Evolutionary conservation across 331 rosid genomes (phyloP), one percentile per base, ranked within the genome.

Genomic region (Acacia concinna): DNA sequence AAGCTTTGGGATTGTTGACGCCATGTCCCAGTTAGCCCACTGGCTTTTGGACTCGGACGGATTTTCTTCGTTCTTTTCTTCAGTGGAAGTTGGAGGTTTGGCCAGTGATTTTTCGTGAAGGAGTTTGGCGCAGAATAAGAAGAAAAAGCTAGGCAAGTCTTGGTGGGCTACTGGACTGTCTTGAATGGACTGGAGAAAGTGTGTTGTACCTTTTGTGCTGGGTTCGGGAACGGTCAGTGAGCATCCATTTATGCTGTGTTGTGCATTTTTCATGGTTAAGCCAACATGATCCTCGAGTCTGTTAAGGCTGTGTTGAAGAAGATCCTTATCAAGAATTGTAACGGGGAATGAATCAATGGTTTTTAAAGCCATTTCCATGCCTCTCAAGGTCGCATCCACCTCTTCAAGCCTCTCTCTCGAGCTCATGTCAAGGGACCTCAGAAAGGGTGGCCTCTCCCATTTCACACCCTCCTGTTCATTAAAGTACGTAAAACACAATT

Each of bases 121-220:
- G 83, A 88, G 84, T 67, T 77, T 82, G 69, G 84, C 64, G 51
- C 97, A 92, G 73, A 89, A 90, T 23, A 90, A 60, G 86, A 88
- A 92, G 96, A 94, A 94, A 82, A 57, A 66, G 18, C 78, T 62
- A 59, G 96, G 90, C 21, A 92, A 41, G 47, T 89, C 84, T 56
- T 83, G 82, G 49, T 56, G 84, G 52, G 78, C 43, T 47, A 67
- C 69, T 43, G 97, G 97, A 30, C 83, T 83, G 63, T 80, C 77
- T 2, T 81, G 84, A 82, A 89, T 82, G 57, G 92, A 81, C 23
- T 85, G 88, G 66, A 89, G 84, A 83, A 81, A 83, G 23, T 74
- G 79, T 2, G 84, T 68, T 72, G 73, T 18, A 77, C 37, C 37
- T 71, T 85, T 77, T 64, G 83, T 62, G 28, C 43, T 78, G 28